A percentile compares a stretch with the other conserved stretches of the same genome.
Evolutionary conservation across 2,329 filamentous ascomycete species (phyloP).

Genomic region (Coniochaeta ligniaria): DNA sequence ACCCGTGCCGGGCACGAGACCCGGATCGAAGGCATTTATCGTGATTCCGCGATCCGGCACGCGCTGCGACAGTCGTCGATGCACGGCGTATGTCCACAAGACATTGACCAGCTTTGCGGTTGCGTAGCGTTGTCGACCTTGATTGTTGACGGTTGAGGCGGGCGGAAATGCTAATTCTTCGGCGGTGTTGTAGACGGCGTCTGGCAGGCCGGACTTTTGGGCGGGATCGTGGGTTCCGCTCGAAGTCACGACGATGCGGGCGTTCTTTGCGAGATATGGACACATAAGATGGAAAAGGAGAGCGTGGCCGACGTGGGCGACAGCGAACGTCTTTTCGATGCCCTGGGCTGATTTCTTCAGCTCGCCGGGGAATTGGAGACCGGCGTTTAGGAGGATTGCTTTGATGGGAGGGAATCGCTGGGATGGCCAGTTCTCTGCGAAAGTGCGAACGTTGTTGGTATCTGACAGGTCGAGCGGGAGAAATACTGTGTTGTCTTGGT

Average conservation of each 20-base stretch:
- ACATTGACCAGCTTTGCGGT: slow-evolving; percentile 38
- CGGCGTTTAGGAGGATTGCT: slow-evolving; percentile 40
- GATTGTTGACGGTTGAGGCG: slow-evolving; percentile 14
- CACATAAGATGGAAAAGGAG: slow-evolving; percentile 33
- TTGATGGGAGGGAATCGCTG: slow-evolving; percentile 31
- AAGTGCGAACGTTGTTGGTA: slow-evolving; percentile 30
- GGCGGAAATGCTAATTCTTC: slow-evolving; percentile 36
- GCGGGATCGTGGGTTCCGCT: slow-evolving; percentile 40
- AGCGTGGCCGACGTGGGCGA: slow-evolving; percentile 40
- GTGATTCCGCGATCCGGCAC: slow-evolving; percentile 20
- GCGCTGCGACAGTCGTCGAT: slow-evolving; percentile 22
- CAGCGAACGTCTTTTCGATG: slow-evolving; percentile 39
- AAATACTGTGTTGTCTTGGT: slow-evolving; percentile 32
- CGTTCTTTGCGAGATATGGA: slow-evolving; percentile 26
- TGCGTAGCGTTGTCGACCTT: slow-evolving; percentile 28
- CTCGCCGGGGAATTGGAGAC: slow-evolving; percentile 30
- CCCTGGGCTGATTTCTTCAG: slow-evolving; percentile 23
- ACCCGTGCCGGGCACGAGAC: slow-evolving; percentile 39
- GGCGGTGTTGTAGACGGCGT: slow-evolving; percentile 28
- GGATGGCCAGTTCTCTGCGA: slow-evolving; percentile 25
- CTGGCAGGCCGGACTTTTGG: slow-evolving; percentile 31
- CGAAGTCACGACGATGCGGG: slow-evolving; percentile 35
- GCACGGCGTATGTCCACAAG: slow-evolving; percentile 38
- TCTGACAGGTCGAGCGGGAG: slow-evolving; percentile 34
- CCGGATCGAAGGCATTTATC: slow-evolving; percentile 36